These are phyloP conservation scores for Flagelloscypha sp. DNA, from an alignment of 768 basidiomycete genomes.

Conservation along the genomic window DNA sequence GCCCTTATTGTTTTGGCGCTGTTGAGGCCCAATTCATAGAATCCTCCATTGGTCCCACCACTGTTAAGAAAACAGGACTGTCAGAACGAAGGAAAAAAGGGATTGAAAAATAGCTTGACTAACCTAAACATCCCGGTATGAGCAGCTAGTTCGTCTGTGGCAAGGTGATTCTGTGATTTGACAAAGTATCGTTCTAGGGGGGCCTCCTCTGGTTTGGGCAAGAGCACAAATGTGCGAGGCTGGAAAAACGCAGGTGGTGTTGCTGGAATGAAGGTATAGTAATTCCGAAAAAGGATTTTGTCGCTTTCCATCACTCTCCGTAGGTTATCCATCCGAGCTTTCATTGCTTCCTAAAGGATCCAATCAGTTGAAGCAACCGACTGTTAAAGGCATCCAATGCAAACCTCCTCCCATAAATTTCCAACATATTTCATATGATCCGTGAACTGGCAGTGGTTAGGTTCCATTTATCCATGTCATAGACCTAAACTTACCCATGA, in stretches of 20 bases:
- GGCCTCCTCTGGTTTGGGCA: constrained; percentile 49
- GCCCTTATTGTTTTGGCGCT: constrained; percentile 56
- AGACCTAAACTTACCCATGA: no score
- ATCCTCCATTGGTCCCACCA: constrained; percentile 76
- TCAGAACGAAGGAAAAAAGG: no score
- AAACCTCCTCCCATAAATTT: constrained; percentile 79
- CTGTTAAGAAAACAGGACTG: no score
- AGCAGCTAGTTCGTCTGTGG: constrained; percentile 71
- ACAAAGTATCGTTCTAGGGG: constrained; percentile 47
- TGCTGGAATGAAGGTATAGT: constrained; percentile 73
- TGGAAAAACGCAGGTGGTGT: constrained; percentile 46
- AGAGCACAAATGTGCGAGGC: constrained; percentile 68
- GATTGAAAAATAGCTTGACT: no score
- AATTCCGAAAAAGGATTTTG: constrained; percentile 35
- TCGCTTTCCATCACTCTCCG: no score
- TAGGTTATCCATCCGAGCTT: no score
- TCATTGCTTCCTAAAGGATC: no score
- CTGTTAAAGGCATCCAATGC: constrained; percentile 44
- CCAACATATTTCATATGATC: constrained; percentile 90
- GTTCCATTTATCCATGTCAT: no score
- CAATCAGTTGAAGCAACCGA: constrained; percentile 56
- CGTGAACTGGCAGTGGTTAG: no score
- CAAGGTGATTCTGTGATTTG: constrained; percentile 57
- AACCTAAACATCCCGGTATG: constrained; percentile 95
- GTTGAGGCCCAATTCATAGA: constrained; percentile 74